Evolutionary conservation across 805 yeast genomes (phyloP), one percentile per base, ranked within the genome.

Genomic region (Allodekkera sacchari): DNA sequence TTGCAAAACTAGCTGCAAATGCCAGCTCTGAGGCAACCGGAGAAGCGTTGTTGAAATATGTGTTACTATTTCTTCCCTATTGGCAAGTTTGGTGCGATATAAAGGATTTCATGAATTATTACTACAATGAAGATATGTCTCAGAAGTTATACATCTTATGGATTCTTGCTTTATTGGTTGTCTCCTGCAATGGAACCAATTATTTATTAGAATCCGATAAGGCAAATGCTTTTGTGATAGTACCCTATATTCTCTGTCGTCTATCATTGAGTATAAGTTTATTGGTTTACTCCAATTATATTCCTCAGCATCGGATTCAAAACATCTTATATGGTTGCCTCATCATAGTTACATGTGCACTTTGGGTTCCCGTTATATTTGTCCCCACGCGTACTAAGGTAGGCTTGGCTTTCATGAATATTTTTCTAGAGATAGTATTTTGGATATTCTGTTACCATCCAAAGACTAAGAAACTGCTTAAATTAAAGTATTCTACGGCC

Each of bases 21-120:
- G 77, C 77, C 1, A 60, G 70, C 4, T 71, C 66, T 34, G 48
- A 66, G 12, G 74, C 76, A 19, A 50, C 61, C 13, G 77, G 77
- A 23, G 47, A 45, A 4, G 50, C 73, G 0, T 50, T 76, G 17
- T 50, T 66, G 23, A 61, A 61, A 39, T 76, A 74, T 44, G 32
- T 71, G 5, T 43, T 76, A 25, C 47, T 73, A 2, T 76, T 74
- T 34, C 31, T 69, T 13, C 81, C 80, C 0, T 65, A 74, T n/a
- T 77, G 74, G 71, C 66, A 64, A 14, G 69, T 76, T 15, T 77
- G 83, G 83, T 50, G 64, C n/a, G 82, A 75, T 43, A 57, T 76
- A 36, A 71, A 73, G 44, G 81, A 74, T 36, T 64, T 75, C 43
- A 71, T 74, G 64, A 74, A 77, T 50, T 74, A 72, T 45, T 76